Percentiles rank a stretch among this genome's conserved stretches.
phyloP scores from a whole-genome alignment of 1,284 basidiomycete genomes.

The Trametes pubescens region DNA sequence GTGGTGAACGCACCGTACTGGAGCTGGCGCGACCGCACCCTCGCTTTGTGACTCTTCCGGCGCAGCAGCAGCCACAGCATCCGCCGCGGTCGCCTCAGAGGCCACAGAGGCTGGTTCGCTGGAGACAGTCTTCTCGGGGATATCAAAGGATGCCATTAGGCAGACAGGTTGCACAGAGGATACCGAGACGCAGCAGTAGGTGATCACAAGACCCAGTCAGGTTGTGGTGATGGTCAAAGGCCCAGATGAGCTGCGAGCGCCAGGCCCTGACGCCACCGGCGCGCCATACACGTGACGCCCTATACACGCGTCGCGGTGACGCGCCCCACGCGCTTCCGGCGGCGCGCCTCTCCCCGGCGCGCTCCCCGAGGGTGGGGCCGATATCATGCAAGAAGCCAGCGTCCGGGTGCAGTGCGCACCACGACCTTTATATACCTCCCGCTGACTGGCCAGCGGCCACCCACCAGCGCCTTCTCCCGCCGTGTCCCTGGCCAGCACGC shows the following conservation, averaged over 20 bases:
- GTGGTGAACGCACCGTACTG: conserved; percentile 4
- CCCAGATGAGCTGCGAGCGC: conserved; percentile 7
- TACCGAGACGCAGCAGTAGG: neutral
- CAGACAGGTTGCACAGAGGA: neutral
- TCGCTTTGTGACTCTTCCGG: conserved; percentile 6
- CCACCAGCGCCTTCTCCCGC: neutral
- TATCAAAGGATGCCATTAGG: conserved; percentile 6
- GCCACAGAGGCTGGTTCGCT: neutral
- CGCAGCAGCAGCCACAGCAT: neutral
- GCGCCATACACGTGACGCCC: conserved; percentile 24
- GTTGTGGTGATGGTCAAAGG: conserved; percentile 12
- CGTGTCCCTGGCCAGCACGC: neutral
- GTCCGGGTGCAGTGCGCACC: neutral
- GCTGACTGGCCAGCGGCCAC: neutral
- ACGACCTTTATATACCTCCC: neutral
- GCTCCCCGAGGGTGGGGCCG: neutral
- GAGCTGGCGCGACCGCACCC: neutral
- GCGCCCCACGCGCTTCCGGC: neutral
- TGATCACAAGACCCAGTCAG: conserved; percentile 9
- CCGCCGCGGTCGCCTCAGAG: neutral
- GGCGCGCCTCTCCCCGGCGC: neutral
- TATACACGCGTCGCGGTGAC: conserved; percentile 29
- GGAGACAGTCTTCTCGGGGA: conserved; percentile 14
- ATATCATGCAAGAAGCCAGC: neutral
- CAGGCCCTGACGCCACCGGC: conserved; percentile 13